phyloP scores from a whole-genome alignment of 148 eudicot species.

The Chenopodium formosanum region DNA sequence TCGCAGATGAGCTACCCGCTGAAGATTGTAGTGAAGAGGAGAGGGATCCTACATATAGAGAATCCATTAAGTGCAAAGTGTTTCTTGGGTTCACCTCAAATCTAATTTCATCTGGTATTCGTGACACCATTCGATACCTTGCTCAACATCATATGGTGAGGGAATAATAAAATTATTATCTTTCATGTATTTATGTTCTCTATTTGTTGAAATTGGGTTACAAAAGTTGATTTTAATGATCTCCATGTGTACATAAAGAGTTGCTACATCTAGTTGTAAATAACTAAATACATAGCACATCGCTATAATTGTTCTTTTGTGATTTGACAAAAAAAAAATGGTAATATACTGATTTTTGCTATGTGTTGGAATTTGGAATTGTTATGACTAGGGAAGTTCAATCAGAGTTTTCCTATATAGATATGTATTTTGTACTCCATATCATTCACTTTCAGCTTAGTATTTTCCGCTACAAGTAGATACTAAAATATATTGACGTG shows the following conservation, averaged over 20 bases:
- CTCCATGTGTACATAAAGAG: not conserved
- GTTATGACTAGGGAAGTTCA: not conserved
- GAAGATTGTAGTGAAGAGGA: conserved; percentile 83
- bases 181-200: not conserved
- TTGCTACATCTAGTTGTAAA: not conserved
- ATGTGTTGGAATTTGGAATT: not conserved
- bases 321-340: not conserved
- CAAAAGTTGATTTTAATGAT: not conserved
- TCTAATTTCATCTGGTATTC: conserved; percentile 85
- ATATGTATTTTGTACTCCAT: too few species aligned
- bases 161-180: not conserved
- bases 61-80: conserved; percentile 74
- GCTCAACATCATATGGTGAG: conserved; percentile 92
- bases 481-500: not conserved
- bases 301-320: not conserved
- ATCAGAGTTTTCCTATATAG: too few species aligned
- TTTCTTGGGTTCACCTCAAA: conserved; percentile 95
- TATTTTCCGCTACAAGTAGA: too few species aligned
- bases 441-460: not conserved
- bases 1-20: conserved; percentile 51
- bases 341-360: too few species aligned
- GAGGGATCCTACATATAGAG: conserved; percentile 50
- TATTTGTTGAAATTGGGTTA: not conserved
- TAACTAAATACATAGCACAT: too few species aligned
- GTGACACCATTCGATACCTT: conserved; percentile 80